Percentiles rank a stretch among this genome's conserved stretches.
Evolutionary conservation across 805 yeast genomes (phyloP).

Genomic region (Starmerella geochares): DNA sequence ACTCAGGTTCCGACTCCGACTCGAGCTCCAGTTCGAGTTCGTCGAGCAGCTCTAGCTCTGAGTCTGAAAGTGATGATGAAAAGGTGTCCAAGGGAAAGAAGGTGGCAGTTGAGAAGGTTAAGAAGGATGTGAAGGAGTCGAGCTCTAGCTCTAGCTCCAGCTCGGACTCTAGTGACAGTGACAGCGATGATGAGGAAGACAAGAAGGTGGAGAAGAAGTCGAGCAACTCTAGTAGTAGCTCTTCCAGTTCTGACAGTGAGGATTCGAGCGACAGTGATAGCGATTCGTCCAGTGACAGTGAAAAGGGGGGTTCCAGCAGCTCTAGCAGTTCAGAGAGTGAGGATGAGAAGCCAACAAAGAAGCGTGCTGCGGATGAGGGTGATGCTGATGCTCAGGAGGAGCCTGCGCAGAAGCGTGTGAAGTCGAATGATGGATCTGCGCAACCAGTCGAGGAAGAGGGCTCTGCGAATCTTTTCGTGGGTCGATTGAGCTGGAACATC

Average conservation of each 20-base stretch:
- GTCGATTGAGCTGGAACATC: conserved; percentile 93
- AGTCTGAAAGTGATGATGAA: conserved; percentile 12
- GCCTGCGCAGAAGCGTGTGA: conserved; percentile 38
- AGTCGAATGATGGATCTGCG: conserved; percentile 22
- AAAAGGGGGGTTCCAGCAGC: conserved; percentile 27
- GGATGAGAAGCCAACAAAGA: conserved; percentile 19
- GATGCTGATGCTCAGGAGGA: conserved; percentile 30
- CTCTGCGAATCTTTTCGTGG: conserved; percentile 87
- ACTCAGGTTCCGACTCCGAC: conserved; percentile 25
- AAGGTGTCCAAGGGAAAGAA: too few relatives aligned
- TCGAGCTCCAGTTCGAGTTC: conserved; percentile 29
- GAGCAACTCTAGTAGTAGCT: background rate
- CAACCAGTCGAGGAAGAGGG: conserved; percentile 37
- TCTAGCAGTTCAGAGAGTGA: conserved; percentile 21
- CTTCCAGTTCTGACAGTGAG: background rate
- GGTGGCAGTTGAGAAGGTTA: background rate
- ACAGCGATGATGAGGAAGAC: conserved; percentile 21
- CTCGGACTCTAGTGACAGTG: background rate
- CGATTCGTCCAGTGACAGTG: conserved; percentile 6
- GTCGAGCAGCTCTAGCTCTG: conserved; percentile 9
- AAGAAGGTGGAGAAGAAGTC: conserved; percentile 27
- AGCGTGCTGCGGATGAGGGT: conserved; percentile 25
- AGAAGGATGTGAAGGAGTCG: conserved; percentile 7
- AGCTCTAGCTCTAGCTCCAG: conserved; percentile 20
- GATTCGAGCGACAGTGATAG: conserved; percentile 22